Conservation (phyloP, 495 filamentous ascomycete species). For the Daldinia caldariorum region DNA sequence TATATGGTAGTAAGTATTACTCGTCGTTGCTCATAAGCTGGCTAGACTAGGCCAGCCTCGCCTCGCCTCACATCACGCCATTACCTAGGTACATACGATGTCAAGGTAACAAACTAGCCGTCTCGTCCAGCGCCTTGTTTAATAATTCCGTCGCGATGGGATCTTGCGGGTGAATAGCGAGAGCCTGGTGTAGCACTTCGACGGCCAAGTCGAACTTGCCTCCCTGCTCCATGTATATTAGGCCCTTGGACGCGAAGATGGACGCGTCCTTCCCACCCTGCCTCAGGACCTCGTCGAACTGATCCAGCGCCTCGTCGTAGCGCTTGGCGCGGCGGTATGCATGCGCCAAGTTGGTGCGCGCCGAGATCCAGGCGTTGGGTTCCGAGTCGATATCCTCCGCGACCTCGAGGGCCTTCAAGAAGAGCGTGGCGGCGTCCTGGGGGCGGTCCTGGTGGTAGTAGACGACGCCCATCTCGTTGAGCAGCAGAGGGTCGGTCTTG, state of each 20-base stretch:
- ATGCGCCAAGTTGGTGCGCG: conserved; percentile 88
- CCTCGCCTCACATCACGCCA: background rate
- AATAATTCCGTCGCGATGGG: conserved; percentile 79
- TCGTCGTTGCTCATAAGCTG: conserved; percentile 22
- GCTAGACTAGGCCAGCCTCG: background rate
- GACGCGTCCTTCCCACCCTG: conserved; percentile 77
- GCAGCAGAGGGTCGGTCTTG: conserved; percentile 82
- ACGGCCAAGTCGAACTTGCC: conserved; percentile 73
- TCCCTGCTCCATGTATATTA: conserved; percentile 74
- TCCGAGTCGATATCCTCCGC: conserved; percentile 84
- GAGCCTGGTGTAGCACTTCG: conserved; percentile 74
- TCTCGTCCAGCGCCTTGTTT: conserved; percentile 77
- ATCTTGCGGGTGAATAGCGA: conserved; percentile 74
- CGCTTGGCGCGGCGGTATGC: conserved; percentile 78
- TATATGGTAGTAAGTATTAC: background rate
- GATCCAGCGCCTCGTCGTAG: conserved; percentile 73
- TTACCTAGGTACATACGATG: background rate
- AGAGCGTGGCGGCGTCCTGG: conserved; percentile 74
- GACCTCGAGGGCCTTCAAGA: conserved; percentile 76
- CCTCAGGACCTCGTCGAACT: conserved; percentile 85
- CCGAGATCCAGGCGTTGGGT: conserved; percentile 84
- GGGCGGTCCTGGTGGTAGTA: conserved; percentile 90
- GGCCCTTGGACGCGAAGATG: conserved; percentile 76
- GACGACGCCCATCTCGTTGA: conserved; percentile 96
- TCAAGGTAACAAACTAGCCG: conserved; percentile 50